Base-by-base conservation (phyloP, 306 rosid species). In the Senna siamea region DNA sequence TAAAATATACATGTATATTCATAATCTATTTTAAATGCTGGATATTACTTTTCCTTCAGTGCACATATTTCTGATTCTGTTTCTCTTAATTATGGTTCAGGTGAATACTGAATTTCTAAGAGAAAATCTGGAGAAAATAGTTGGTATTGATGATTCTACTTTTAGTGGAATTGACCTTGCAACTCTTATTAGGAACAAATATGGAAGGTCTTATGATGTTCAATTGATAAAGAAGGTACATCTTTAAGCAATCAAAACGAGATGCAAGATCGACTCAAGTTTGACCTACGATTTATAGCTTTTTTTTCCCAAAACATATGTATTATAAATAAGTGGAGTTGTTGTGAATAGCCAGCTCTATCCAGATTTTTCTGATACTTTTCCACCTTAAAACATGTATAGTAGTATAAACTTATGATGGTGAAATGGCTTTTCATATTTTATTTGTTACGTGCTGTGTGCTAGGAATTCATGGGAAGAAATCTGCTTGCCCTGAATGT, bases 391-490 rank as follows among this genome's bases (percentile, higher is more conserved):
- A 14, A 19, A 38, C 69, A 47, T 8, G 11, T 20, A 18, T 4
- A 9, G 30, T 26, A 26, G 5, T 19, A n/a, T 69, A 35, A 55
- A 60, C 50, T 60, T 5, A 60, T 46, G 51, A 13, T 14, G 66
- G 9, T 35, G 66, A 11, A 60, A n/a, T 64, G 41, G 55, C 67
- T 60, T 61, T 35, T 22, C 67, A 37, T 52, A 68, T 78, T 70
- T 23, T 4, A 56, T 52, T 71, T 58, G 59, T 58, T 68, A n/a
- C 70, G 28, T 71, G 67, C 48, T 46, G 37, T 59, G 35, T 76
- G 79, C 34, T 69, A 94, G 98, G 97, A 94, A 84, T 94, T 94
- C 88, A 83, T 94, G 92, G 98, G 98, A 76, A 89, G 93, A 81
- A 94, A 89, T 77, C 89, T 94, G 54, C 91, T 94, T 66, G 98